phyloP scores from a whole-genome alignment of 2,329 filamentous ascomycete species.

The Trichoderma aggressivum region DNA sequence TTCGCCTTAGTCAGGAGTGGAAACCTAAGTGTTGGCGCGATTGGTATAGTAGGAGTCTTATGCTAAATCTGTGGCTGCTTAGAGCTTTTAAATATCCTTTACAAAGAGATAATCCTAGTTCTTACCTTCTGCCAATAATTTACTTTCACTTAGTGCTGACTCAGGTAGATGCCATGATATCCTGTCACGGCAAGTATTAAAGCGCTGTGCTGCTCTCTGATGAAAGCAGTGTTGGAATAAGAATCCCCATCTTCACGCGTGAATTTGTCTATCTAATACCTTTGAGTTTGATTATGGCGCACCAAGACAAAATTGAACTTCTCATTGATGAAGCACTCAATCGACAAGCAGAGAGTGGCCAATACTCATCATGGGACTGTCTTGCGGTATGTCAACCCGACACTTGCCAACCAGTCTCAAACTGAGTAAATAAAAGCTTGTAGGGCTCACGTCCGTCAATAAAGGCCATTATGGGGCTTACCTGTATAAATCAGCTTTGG shows the following conservation, averaged over 20 bases:
- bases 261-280: background rate
- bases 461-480: background rate
- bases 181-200: background rate
- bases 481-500: background rate
- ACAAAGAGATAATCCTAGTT: background rate
- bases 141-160: background rate
- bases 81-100: background rate
- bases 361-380: background rate
- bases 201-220: background rate
- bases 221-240: background rate
- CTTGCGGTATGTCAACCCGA: background rate
- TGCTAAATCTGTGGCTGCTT: background rate
- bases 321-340: background rate
- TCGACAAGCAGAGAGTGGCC: background rate
- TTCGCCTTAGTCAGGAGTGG: background rate
- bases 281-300: background rate
- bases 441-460: constrained; percentile 2
- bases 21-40: background rate
- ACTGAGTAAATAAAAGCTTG: constrained; percentile 1
- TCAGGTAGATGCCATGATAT: background rate
- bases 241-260: background rate
- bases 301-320: background rate
- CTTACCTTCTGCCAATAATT: background rate
- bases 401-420: background rate
- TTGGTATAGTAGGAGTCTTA: background rate